Evolutionary conservation across 225 moss, liverwort and hornwort genomes (phyloP), one percentile per base, ranked within the genome.

Genomic region (Rhytidiadelphus loreus): DNA sequence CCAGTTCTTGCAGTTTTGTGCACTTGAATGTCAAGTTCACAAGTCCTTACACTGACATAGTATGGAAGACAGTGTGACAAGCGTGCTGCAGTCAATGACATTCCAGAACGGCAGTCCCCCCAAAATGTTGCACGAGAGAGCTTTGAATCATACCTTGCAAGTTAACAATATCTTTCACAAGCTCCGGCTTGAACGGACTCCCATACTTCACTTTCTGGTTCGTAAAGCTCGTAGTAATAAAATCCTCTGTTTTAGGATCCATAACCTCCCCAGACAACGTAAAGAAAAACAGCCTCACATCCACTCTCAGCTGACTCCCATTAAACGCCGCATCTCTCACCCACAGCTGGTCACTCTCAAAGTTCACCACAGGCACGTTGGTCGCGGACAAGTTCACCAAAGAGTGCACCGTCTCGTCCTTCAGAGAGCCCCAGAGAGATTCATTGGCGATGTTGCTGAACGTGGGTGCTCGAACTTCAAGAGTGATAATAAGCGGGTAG

Each of bases 401-500:
- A 5, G 57, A 92, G 3, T 28, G 32, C 44, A 89, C 63, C 8
- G 96, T 87, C 35, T 92, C 80, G 7, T 46, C 41, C 88, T 89
- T 90, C 35, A 96, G 85, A 4, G 3, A 4, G 5, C 1, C 11
- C 83, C 95, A 86, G 19, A 79, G 44, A 4, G 80, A 32, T 0
- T 81, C 63, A 9, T 94, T 87, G 5, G 87, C 62, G 60, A 94
- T 91, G 84, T 56, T 85, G 28, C 86, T 56, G 73, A 94, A 96
- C 12, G 87, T 83, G 25, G 97, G 96, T 3, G 92, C 85, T 8
- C 95, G 95, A 15, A 97, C 85, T 84, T 90, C 71, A 15, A 97
- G 71, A 6, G 60, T 66, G 29, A 97, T 64, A 20, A 74, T 46
- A n/a, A 95, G 86, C 9, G 97, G 95, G 59, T 77, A 74, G 19